Evolutionary conservation across 2,329 filamentous ascomycete genomes (phyloP), one percentile per base, ranked within the genome.

Genomic region (Talaromyces sp.): DNA sequence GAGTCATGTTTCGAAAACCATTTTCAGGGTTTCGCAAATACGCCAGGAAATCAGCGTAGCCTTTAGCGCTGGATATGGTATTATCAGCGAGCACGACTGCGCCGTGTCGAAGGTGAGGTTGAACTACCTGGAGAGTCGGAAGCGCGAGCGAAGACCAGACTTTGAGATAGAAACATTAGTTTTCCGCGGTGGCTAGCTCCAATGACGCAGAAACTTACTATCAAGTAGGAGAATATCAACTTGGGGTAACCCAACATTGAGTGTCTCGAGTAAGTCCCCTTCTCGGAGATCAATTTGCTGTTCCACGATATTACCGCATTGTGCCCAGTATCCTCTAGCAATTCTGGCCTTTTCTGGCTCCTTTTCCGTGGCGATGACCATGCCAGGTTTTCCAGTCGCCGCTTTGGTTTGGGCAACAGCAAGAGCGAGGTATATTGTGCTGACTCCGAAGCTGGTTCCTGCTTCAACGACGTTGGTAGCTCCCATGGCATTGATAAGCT

Each of bases 111-210:
- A 84, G 63, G 7, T 68, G 73, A 1, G 78, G 75, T 52, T 77
- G 69, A 2, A 83, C 69, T 0, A 79, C 64, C 57, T 76, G 73
- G 15, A 85, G 69, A 0, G 80, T 77, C 1, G 82, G 81, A 19
- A 85, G 70, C 2, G 80, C 80, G 53, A 85, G 67, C 0, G 77
- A 73, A 0, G 81, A 76, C 81, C 82, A 85, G 54, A 85, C 81
- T 85, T 57, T 3, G 11, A 53, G n/a, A 11, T 54, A 21, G 9
- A 48, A 43, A 19, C 8, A n/a, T 45, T 53, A 40, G 37, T 25
- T 45, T 22, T 19, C 8, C 19, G 39, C 17, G 6, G 39, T 8
- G 17, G 39, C 39, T 7, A 17, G 19, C 5, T 45, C n/a, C 41
- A 45, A 11, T 21, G 8, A 37, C 13, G 21, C n/a, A 9, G 15